Percentiles rank a stretch among this genome's conserved stretches.
These are phyloP conservation scores for Daldinia concentrica DNA, from an alignment of 495 filamentous ascomycete species.

Conservation along the genomic window DNA sequence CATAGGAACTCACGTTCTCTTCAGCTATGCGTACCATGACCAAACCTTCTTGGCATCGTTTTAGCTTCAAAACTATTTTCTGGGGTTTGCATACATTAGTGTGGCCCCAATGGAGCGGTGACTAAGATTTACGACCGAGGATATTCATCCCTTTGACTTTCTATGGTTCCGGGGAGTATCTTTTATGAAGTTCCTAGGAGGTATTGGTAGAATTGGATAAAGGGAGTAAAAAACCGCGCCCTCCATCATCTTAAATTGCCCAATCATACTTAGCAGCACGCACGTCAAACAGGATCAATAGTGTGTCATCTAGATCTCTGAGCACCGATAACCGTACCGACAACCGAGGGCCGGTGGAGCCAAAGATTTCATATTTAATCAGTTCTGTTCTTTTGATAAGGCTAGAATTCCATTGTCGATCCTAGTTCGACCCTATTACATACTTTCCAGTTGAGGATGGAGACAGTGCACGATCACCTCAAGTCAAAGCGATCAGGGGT, in stretches of 20 bases:
- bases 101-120: neutral
- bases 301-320: slow-evolving; percentile 18
- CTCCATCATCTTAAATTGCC: slow-evolving; percentile 19
- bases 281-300: slow-evolving; percentile 32
- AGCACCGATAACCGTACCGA: slow-evolving; percentile 32
- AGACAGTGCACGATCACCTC: neutral
- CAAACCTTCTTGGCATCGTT: slow-evolving; percentile 17
- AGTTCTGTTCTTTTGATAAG: neutral
- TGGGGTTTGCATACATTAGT: slow-evolving; percentile 31
- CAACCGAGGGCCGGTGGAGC: slow-evolving; percentile 14
- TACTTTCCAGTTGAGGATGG: neutral
- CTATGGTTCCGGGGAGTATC: neutral
- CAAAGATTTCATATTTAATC: neutral
- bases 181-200: neutral
- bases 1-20: neutral
- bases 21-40: neutral
- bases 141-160: slow-evolving; percentile 12
- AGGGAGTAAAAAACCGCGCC: slow-evolving; percentile 14
- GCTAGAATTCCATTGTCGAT: neutral
- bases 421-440: neutral
- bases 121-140: slow-evolving; percentile 1
- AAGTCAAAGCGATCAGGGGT: neutral
- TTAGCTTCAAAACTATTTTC: slow-evolving; percentile 32
- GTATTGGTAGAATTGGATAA: slow-evolving; percentile 7
- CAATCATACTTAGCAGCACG: slow-evolving; percentile 26